Percentiles rank a stretch among this genome's conserved stretches.
Evolutionary conservation across 78 protist species (phyloP).

Genomic region (Pigoraptor vietnamica): DNA sequence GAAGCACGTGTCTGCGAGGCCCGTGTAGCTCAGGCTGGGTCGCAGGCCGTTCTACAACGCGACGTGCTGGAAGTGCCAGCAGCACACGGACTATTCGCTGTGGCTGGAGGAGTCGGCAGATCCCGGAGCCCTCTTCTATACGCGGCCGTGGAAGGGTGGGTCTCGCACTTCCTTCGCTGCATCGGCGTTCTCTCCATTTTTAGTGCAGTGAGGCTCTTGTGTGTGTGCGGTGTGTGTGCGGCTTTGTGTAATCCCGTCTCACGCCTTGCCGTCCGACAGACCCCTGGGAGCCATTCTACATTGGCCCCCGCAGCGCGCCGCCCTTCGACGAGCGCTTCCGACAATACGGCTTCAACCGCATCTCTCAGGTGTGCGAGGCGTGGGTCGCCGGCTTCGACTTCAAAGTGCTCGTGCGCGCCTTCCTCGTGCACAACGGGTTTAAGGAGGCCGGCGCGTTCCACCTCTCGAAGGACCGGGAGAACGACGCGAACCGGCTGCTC

Average conservation of each 20-base stretch:
- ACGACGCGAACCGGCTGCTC: not conserved
- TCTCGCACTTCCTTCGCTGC: too few relatives aligned
- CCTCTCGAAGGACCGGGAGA: not conserved
- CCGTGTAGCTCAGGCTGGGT: too few relatives aligned
- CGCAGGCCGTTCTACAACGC: not conserved
- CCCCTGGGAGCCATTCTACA: not conserved
- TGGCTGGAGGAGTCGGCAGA: not conserved
- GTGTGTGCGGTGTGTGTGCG: too few relatives aligned
- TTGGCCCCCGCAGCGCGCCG: not conserved
- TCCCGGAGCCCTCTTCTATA: not conserved
- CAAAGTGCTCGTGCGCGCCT: not conserved
- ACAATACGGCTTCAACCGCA: not conserved
- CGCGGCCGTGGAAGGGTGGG: not conserved
- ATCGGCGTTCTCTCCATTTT: too few relatives aligned
- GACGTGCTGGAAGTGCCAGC: conserved; percentile 1
- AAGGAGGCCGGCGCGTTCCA: not conserved
- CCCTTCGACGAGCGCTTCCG: not conserved
- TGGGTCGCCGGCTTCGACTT: not conserved
- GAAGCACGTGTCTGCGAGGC: too few relatives aligned
- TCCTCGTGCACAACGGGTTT: not conserved
- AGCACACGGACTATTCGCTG: not conserved
- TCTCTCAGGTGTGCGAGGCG: conserved; percentile 2
- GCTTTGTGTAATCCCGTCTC: too few relatives aligned
- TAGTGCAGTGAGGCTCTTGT: too few relatives aligned
- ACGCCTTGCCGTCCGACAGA: not conserved